Percentiles rank a stretch among this genome's conserved stretches.
These are phyloP conservation scores for Claviceps humidiphila DNA, from an alignment of 2,329 filamentous ascomycete species.

Conservation along the genomic window DNA sequence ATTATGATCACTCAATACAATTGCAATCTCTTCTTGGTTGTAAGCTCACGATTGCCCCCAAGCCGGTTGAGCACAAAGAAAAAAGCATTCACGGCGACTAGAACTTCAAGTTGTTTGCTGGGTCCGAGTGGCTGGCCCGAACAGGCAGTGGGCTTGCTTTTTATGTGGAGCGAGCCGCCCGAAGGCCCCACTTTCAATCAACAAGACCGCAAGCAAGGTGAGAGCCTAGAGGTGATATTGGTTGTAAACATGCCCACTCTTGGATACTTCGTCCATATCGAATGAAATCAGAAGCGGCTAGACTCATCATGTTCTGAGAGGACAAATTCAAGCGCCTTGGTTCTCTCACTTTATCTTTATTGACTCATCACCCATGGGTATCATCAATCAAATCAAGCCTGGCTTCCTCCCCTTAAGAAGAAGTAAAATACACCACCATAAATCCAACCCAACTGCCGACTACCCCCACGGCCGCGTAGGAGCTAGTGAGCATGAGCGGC, in stretches of 20 bases:
- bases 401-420: constrained; percentile 24
- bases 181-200: constrained; percentile 9
- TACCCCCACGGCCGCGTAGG: constrained; percentile 87
- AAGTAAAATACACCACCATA: constrained; percentile 75
- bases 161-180: constrained; percentile 16
- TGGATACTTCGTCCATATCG: too few species aligned
- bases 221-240: too few species aligned
- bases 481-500: constrained; percentile 93
- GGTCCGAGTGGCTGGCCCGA: constrained; percentile 9
- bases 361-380: background rate
- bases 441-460: constrained; percentile 93
- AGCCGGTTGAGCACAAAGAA: background rate
- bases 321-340: background rate
- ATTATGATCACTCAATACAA: too few species aligned
- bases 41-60: too few species aligned
- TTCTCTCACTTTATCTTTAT: background rate
- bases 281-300: background rate
- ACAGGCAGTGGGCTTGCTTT: constrained; percentile 15
- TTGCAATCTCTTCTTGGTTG: too few species aligned
- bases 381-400: constrained; percentile 1
- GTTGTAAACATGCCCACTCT: too few species aligned
- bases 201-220: too few species aligned
- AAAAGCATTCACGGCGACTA: background rate
- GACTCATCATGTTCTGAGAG: background rate
- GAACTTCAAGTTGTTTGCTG: background rate